Evolutionary conservation across 2,329 filamentous ascomycete genomes (phyloP).

Genomic region (Colletotrichum orchidophilum): DNA sequence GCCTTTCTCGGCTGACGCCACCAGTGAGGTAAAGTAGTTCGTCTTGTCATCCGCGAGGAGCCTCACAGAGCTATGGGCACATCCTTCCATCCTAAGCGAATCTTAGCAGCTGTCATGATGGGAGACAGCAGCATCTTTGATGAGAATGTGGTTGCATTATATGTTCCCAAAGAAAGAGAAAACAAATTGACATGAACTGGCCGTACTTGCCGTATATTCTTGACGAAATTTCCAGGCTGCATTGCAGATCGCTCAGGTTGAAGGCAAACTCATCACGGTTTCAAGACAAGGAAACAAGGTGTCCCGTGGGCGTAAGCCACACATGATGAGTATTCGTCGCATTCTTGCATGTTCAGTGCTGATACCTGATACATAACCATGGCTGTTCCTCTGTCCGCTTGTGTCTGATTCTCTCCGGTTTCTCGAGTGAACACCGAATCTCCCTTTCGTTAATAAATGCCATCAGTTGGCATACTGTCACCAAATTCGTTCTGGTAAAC

Average conservation of each 20-base stretch:
- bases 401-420: background rate
- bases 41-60: background rate
- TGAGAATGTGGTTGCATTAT: background rate
- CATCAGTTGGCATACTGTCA: slow-evolving; percentile 8
- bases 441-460: background rate
- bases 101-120: background rate
- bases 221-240: background rate
- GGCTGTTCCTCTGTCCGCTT: background rate
- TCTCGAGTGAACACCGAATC: slow-evolving; percentile 14
- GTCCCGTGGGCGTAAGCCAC: slow-evolving; percentile 18
- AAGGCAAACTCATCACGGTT: slow-evolving; percentile 16
- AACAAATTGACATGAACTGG: too few species aligned
- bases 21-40: background rate
- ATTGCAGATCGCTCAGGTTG: background rate
- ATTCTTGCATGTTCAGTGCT: slow-evolving; percentile 16
- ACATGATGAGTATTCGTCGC: slow-evolving; percentile 18
- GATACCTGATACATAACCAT: slow-evolving; percentile 17
- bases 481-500: background rate
- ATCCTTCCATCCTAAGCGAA: background rate
- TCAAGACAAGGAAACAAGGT: slow-evolving; percentile 15
- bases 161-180: background rate
- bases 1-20: background rate
- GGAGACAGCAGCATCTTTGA: background rate
- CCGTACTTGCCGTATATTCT: background rate
- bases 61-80: background rate